Evolutionary conservation across 2,329 filamentous ascomycete genomes (phyloP).

Genomic region (Pseudocercospora macadamiae): DNA sequence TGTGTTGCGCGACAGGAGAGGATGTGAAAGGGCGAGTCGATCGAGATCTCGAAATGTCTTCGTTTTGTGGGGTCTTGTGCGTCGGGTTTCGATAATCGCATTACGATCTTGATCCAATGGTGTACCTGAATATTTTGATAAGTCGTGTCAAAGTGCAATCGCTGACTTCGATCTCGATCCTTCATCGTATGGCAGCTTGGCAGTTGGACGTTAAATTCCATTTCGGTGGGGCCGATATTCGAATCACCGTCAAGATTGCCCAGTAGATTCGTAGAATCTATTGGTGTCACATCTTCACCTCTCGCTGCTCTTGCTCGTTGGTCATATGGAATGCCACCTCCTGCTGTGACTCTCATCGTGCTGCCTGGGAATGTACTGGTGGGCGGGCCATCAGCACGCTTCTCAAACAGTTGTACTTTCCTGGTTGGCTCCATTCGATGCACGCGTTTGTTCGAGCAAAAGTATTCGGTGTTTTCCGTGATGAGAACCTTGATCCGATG

Average conservation of each 20-base stretch:
- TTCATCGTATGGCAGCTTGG: constrained; percentile 85
- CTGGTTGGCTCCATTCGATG: constrained; percentile 81
- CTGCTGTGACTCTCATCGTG: constrained; percentile 74
- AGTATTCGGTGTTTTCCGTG: constrained; percentile 89
- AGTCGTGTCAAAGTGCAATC: constrained; percentile 85
- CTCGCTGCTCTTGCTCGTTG: constrained; percentile 58
- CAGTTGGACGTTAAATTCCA: constrained; percentile 91
- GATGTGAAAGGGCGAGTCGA: constrained; percentile 92
- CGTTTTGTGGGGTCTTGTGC: constrained; percentile 76
- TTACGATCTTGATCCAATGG: constrained; percentile 97
- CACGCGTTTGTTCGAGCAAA: constrained; percentile 81
- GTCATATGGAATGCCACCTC: constrained; percentile 75
- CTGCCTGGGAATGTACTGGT: constrained; percentile 74
- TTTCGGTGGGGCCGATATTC: constrained; percentile 85
- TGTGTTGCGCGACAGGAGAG: constrained; percentile 92
- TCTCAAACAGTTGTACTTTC: constrained; percentile 86
- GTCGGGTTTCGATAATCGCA: constrained; percentile 85
- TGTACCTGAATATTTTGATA: constrained; percentile 93
- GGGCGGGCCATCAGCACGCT: constrained; percentile 76
- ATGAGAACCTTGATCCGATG: constrained; percentile 91
- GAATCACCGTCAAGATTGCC: constrained; percentile 77
- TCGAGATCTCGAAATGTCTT: constrained; percentile 92
- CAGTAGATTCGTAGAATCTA: constrained; percentile 69
- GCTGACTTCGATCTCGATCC: constrained; percentile 66
- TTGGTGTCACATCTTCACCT: constrained; percentile 58